Conservation (phyloP, 2,329 filamentous ascomycete species). For the Epichloe baconii region DNA sequence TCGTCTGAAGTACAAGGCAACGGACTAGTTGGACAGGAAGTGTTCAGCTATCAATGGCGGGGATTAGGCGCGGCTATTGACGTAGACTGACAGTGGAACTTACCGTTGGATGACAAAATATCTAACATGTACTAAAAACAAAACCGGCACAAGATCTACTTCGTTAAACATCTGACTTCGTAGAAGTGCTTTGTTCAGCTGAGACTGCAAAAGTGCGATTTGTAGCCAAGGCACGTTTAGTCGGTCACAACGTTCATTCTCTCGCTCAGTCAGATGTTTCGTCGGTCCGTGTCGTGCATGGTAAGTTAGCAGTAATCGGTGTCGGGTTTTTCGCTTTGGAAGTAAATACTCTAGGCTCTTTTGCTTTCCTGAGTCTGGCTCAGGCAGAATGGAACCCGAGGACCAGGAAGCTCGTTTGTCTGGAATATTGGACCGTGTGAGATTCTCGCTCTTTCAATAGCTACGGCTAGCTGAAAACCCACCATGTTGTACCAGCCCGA, state of each 20-base stretch:
- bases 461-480: conserved; percentile 12
- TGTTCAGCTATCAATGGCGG: neutral
- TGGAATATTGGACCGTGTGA: neutral
- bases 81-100: neutral
- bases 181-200: neutral
- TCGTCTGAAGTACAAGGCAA: conserved; percentile 50
- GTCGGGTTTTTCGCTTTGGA: neutral
- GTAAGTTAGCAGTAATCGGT: neutral
- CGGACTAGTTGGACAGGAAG: conserved; percentile 25
- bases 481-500: conserved; percentile 79
- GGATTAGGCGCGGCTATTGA: neutral
- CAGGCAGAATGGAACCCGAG: neutral
- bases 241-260: too few species aligned
- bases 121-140: neutral
- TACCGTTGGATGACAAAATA: neutral
- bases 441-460: neutral
- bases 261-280: neutral
- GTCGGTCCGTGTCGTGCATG: neutral
- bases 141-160: neutral
- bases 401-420: conserved; percentile 1
- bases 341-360: neutral
- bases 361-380: neutral
- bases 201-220: neutral
- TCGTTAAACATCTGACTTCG: neutral
- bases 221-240: neutral